Percentiles rank a stretch among this genome's conserved stretches.
Conservation (phyloP, 1,284 basidiomycete species). For the Heterobasidion occidentale region DNA sequence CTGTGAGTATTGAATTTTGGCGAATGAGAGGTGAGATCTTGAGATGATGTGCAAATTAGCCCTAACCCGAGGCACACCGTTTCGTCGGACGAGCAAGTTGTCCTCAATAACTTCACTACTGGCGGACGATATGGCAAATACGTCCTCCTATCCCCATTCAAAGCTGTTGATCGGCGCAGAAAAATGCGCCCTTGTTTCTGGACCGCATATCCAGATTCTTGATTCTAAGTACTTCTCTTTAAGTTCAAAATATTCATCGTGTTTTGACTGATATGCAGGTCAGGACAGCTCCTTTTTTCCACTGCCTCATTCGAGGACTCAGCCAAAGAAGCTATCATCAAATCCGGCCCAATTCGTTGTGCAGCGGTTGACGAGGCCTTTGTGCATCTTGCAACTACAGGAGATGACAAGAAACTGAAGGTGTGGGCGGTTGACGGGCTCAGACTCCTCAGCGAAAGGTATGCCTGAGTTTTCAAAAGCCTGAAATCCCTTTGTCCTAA, state of each 20-base stretch:
- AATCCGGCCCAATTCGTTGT: conserved; percentile 55
- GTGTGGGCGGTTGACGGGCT: conserved; percentile 62
- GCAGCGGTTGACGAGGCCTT: conserved; percentile 42
- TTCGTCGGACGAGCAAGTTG: too few relatives aligned
- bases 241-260: not conserved
- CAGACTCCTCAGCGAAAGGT: conserved; percentile 57
- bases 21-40: too few relatives aligned
- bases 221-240: conserved; percentile 34
- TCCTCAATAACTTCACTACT: too few relatives aligned
- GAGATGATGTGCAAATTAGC: too few relatives aligned
- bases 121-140: not conserved
- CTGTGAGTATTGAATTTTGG: too few relatives aligned
- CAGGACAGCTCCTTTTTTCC: conserved; percentile 43
- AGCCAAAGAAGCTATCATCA: conserved; percentile 26
- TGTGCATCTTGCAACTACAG: conserved; percentile 52
- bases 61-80: too few relatives aligned
- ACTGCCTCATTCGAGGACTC: conserved; percentile 26
- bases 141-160: conserved; percentile 33
- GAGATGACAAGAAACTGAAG: conserved; percentile 76
- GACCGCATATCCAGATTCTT: conserved; percentile 54
- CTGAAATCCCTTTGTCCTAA: not conserved
- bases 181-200: conserved; percentile 39
- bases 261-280: conserved; percentile 29
- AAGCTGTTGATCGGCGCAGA: conserved; percentile 30
- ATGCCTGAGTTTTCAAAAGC: conserved; percentile 12